phyloP scores from a whole-genome alignment of 148 eudicot genomes.

The Chenopodium berlandieri region DNA sequence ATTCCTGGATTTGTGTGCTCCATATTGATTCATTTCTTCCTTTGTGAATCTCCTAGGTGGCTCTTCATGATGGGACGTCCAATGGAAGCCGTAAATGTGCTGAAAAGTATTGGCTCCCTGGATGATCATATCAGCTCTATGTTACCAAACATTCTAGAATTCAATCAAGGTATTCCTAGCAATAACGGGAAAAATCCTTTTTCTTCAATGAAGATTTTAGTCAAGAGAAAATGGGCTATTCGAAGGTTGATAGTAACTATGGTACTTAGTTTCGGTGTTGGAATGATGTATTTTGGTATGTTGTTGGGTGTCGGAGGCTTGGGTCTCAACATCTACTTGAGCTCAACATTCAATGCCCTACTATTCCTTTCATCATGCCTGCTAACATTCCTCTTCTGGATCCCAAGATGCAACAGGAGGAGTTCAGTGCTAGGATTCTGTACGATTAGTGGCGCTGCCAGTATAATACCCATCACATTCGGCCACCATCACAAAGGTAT shows the following conservation, averaged over 20 bases:
- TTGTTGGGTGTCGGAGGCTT: slow-evolving; percentile 32
- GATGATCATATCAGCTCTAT: slow-evolving; percentile 3
- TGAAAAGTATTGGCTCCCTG: slow-evolving; percentile 14
- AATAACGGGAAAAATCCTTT: slow-evolving; percentile 13
- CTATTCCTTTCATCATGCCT: slow-evolving; percentile 16
- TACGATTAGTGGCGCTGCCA: slow-evolving; percentile 23
- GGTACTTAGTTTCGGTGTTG: slow-evolving; percentile 31
- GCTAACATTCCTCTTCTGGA: slow-evolving; percentile 19
- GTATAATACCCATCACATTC: slow-evolving; percentile 14
- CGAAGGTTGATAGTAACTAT: slow-evolving; percentile 20
- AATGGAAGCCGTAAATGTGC: slow-evolving; percentile 14
- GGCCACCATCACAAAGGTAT: not conserved
- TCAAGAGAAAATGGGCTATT: slow-evolving; percentile 28
- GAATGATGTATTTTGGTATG: slow-evolving; percentile 35
- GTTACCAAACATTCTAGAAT: slow-evolving; percentile 1
- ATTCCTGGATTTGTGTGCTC: slow-evolving; percentile 23
- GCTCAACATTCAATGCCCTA: slow-evolving; percentile 21
- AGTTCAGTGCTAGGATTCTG: slow-evolving; percentile 25
- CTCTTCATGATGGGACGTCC: slow-evolving; percentile 22
- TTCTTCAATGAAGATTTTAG: slow-evolving; percentile 16
- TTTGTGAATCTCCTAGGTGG: slow-evolving; percentile 35
- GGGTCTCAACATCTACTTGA: slow-evolving; percentile 24
- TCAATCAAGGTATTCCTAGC: not conserved
- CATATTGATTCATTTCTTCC: slow-evolving; percentile 9
- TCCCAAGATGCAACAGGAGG: slow-evolving; percentile 25